Evolutionary conservation across 129 eudicot genomes (phyloP), one percentile per base, ranked within the genome.

Genomic region (Lactuca saligna): DNA sequence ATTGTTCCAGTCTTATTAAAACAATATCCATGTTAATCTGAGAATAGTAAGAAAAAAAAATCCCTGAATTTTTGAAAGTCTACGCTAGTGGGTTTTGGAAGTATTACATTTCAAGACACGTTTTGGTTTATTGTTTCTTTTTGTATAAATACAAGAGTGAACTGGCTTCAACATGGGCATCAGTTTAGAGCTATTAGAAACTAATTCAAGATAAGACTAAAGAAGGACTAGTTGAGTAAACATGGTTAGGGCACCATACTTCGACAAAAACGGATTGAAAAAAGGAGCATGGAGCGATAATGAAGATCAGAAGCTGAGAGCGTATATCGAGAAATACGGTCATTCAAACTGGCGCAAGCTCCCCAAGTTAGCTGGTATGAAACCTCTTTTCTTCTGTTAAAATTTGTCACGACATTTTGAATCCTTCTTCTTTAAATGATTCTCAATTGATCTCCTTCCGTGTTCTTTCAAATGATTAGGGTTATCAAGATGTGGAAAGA

Each of bases 201-300:
- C 37, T 32, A 8, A 58, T 34, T 57, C 14, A 3, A 29, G 29
- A 14, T 66, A 46, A 7, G 12, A 49, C 20, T 51, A 68, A 17
- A 5, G 6, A 42, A 25, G 32, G 33, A 57, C 29, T 31, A 13
- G 12, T 3, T 31, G 46, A 57, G 11, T n/a, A 62, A 14, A 62
- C 39, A 72, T 72, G 77, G 77, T 62, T 54, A 72, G 77, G 54
- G 70, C 77, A 51, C 77, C 77, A 8, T 61, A 63, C n/a, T 34
- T 61, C 5, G 77, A 62, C 61, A 35, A 61, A 61, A 53, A 72
- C 5, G 77, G 70, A 37, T 35, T 65, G 6, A 62, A 20, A 29
- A 72, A 63, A 53, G 77, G 77, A 6, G 77, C 70, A 8, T 72
- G 77, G 77, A 72, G 77, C 10, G 29, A 60, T 37, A 35, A 51